Evolutionary conservation across 2,329 filamentous ascomycete genomes (phyloP).

Genomic region (Xenosphaeropsis pyriputrescens): DNA sequence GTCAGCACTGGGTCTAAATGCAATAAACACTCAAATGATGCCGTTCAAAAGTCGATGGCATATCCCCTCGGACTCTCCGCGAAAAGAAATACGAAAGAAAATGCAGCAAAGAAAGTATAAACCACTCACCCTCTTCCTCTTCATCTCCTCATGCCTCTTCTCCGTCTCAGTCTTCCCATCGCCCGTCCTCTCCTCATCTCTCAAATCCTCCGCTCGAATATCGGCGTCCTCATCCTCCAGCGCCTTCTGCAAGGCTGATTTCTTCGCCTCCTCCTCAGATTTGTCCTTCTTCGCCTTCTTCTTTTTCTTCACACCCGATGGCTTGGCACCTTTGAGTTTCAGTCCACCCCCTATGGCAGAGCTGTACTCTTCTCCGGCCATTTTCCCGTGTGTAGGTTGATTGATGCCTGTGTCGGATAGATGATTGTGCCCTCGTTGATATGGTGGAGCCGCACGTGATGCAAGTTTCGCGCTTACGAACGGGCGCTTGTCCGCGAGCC

Average conservation of each 20-base stretch:
- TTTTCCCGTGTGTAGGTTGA: conserved; percentile 16
- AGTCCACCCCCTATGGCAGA: conserved; percentile 52
- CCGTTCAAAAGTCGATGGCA: conserved; percentile 2
- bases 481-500: too few relatives aligned
- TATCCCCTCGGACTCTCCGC: neutral
- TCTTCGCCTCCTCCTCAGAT: neutral
- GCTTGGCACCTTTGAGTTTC: conserved; percentile 62
- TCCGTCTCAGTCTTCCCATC: conserved; percentile 72
- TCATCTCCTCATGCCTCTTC: conserved; percentile 63
- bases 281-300: conserved; percentile 13
- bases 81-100: neutral
- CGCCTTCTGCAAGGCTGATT: neutral
- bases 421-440: too few relatives aligned
- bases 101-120: neutral
- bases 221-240: neutral
- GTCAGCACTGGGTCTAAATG: too few relatives aligned
- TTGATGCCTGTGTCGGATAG: too few relatives aligned
- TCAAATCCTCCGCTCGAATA: too few relatives aligned
- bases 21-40: neutral
- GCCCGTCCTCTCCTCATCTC: neutral
- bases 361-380: conserved; percentile 63
- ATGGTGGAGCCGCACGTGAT: too few relatives aligned
- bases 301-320: conserved; percentile 48
- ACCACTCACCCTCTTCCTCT: conserved; percentile 58
- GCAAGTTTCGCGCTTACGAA: too few relatives aligned